phyloP scores from a whole-genome alignment of 495 filamentous ascomycete species.

The Penicillium arizonense region DNA sequence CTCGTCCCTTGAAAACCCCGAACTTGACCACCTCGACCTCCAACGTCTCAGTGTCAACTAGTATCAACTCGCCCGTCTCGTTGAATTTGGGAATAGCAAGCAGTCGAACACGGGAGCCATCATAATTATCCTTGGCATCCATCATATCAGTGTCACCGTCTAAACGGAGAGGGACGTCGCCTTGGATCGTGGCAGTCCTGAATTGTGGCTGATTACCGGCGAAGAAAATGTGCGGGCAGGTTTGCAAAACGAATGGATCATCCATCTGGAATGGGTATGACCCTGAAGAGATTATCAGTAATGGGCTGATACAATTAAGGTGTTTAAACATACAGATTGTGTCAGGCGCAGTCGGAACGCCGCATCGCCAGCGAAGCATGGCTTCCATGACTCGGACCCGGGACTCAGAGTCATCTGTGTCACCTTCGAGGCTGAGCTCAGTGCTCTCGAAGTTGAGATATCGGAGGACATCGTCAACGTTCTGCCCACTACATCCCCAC shows the following conservation, averaged over 20 bases:
- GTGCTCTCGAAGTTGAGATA: slow-evolving; percentile 59
- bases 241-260: slow-evolving; percentile 80
- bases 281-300: slow-evolving; percentile 53
- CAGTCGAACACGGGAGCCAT: slow-evolving; percentile 68
- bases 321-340: slow-evolving; percentile 73
- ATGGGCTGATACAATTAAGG: background rate
- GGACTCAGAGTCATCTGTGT: slow-evolving; percentile 57
- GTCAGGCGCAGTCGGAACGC: slow-evolving; percentile 94
- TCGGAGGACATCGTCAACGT: slow-evolving; percentile 89
- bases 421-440: slow-evolving; percentile 17
- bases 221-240: slow-evolving; percentile 90
- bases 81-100: slow-evolving; percentile 79
- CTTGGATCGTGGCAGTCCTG: slow-evolving; percentile 69
- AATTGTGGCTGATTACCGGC: slow-evolving; percentile 84
- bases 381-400: slow-evolving; percentile 85
- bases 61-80: slow-evolving; percentile 75
- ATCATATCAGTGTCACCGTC: slow-evolving; percentile 43
- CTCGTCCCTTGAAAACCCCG: slow-evolving; percentile 45
- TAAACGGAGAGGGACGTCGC: slow-evolving; percentile 35
- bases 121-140: slow-evolving; percentile 36
- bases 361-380: slow-evolving; percentile 85
- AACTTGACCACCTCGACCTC: slow-evolving; percentile 72
- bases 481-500: slow-evolving; percentile 84
- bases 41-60: slow-evolving; percentile 84
- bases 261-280: slow-evolving; percentile 91